Evolutionary conservation across 2,329 filamentous ascomycete species (phyloP).

Genomic region (Xylaria sp.): DNA sequence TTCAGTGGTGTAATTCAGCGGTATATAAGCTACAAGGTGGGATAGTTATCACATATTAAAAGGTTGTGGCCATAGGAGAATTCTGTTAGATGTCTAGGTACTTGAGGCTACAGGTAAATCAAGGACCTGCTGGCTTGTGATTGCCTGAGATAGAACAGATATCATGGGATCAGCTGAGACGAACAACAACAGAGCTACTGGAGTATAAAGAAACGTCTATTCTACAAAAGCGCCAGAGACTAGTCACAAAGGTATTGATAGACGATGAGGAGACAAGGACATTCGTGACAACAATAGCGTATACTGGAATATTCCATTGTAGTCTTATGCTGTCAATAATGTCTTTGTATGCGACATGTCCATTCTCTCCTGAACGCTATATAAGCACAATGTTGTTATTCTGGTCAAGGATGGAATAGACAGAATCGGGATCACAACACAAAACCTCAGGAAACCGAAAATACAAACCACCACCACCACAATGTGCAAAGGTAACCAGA

Average conservation of each 20-base stretch:
- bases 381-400: not conserved
- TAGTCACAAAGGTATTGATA: not conserved
- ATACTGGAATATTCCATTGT: not conserved
- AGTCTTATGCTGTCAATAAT: not conserved
- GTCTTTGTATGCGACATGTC: not conserved
- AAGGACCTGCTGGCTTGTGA: too few relatives aligned
- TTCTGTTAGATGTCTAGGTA: too few relatives aligned
- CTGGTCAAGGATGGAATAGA: too few relatives aligned
- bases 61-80: too few relatives aligned
- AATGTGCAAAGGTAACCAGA: conserved; percentile 32
- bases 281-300: not conserved
- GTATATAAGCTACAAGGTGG: too few relatives aligned
- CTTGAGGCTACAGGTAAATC: too few relatives aligned
- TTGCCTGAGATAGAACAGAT: too few relatives aligned
- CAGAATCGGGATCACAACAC: too few relatives aligned
- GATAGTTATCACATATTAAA: too few relatives aligned
- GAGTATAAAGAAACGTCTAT: not conserved
- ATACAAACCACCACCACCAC: not conserved
- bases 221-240: not conserved
- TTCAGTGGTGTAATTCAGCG: too few relatives aligned
- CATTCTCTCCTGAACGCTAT: not conserved
- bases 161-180: too few relatives aligned
- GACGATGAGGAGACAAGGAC: not conserved
- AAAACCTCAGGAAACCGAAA: not conserved
- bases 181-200: too few relatives aligned